These are phyloP conservation scores for Ascoidea tarda DNA, from an alignment of 805 yeast genomes.

Conservation along the genomic window DNA sequence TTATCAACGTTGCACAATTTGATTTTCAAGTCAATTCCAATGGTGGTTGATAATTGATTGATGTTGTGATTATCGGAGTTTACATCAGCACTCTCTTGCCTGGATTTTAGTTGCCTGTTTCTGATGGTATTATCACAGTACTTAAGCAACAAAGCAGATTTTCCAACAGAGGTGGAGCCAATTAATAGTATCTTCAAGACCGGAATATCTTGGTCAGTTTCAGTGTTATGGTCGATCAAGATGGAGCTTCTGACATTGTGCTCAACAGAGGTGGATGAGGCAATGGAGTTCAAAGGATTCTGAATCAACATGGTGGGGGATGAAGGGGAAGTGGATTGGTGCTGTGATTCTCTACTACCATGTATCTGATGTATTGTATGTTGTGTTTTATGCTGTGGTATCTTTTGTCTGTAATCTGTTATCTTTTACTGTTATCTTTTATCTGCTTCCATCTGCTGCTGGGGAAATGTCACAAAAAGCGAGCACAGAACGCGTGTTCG, in stretches of 20 bases:
- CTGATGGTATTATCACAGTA: slow-evolving; percentile 16
- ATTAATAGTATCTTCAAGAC: slow-evolving; percentile 21
- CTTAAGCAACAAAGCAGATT: slow-evolving; percentile 28
- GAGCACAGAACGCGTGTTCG: no score
- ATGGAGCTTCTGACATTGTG: slow-evolving; percentile 6
- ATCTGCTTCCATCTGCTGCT: no score
- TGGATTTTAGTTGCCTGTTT: no score
- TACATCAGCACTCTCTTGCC: not conserved
- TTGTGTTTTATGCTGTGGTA: no score
- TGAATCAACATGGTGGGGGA: no score
- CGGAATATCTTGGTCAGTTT: slow-evolving; percentile 8
- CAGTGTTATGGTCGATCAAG: slow-evolving; percentile 7
- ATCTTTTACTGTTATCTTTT: no score
- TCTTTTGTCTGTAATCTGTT: no score
- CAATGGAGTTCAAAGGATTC: no score
- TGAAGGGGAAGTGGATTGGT: no score
- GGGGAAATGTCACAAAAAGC: no score
- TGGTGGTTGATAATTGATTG: slow-evolving; percentile 23
- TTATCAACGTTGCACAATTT: slow-evolving; percentile 29
- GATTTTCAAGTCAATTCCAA: slow-evolving; percentile 33
- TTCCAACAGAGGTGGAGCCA: slow-evolving; percentile 35
- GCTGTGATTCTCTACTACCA: no score
- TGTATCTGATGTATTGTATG: no score
- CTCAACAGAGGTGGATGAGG: not conserved
- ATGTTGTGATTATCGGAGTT: slow-evolving; percentile 18